Conservation (phyloP, 2,329 filamentous ascomycete genomes). For the Pseudocercospora fuligena region DNA sequence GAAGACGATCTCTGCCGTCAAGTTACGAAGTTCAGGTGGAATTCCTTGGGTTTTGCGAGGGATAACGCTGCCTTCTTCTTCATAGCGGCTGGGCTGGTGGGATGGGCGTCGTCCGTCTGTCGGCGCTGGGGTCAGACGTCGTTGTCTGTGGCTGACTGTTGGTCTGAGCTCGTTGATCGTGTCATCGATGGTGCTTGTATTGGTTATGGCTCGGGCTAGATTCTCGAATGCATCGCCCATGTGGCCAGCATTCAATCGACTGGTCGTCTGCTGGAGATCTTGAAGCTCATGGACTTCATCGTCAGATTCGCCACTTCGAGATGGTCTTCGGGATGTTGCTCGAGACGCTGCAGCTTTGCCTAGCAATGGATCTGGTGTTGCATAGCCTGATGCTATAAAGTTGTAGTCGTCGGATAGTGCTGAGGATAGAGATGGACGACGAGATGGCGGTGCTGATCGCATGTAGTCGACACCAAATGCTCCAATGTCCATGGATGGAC, state of each 20-base stretch:
- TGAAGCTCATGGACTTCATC: constrained; percentile 23
- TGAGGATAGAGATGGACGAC: constrained; percentile 17
- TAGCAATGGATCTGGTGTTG: constrained; percentile 24
- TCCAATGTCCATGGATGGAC: constrained; percentile 20
- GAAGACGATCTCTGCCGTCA: constrained; percentile 48
- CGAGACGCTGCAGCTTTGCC: constrained; percentile 18
- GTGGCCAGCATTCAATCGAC: constrained; percentile 15
- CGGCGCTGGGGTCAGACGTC: constrained; percentile 19
- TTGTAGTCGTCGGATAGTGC: constrained; percentile 21
- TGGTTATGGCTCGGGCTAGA: constrained; percentile 23
- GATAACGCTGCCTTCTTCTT: constrained; percentile 15
- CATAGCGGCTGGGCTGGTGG: constrained; percentile 12
- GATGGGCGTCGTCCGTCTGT: constrained; percentile 22
- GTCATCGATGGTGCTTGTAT: constrained; percentile 12
- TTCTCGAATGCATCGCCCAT: constrained; percentile 30
- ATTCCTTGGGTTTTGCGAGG: constrained; percentile 29
- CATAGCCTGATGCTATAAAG: constrained; percentile 18
- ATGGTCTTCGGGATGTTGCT: constrained; percentile 15
- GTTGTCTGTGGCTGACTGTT: constrained; percentile 16
- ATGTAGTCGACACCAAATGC: constrained; percentile 25
- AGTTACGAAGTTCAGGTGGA: constrained; percentile 47
- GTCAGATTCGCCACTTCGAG: constrained; percentile 17
- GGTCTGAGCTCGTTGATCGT: constrained; percentile 18
- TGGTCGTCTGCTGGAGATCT: constrained; percentile 9
- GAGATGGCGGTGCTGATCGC: constrained; percentile 15